A percentile compares a stretch with the other conserved stretches of the same genome.
phyloP scores from a whole-genome alignment of 139 green algal genomes.

The Bryopsis sp. region DNA sequence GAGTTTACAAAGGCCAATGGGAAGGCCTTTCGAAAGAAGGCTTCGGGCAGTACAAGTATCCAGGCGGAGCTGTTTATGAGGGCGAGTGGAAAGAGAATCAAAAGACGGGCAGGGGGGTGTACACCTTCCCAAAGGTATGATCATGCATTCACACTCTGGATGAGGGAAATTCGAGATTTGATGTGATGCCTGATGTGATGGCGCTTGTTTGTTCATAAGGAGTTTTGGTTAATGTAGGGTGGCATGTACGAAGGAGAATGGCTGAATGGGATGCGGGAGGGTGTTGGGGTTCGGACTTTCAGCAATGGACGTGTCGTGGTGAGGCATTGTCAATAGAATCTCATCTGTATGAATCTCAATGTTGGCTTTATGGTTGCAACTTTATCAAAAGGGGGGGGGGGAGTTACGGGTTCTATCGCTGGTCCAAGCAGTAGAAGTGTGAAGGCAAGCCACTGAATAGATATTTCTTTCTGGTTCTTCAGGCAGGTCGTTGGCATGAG shows the following conservation, averaged over 20 bases:
- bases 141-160: too few species aligned
- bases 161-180: not conserved
- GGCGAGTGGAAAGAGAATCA: conserved; percentile 68
- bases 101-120: conserved; percentile 69
- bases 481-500: conserved; percentile 51
- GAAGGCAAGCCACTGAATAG: not conserved
- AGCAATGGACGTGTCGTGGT: conserved; percentile 49
- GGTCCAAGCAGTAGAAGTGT: not conserved
- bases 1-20: conserved; percentile 70
- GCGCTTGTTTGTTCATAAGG: not conserved
- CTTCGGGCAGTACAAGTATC: conserved; percentile 51
- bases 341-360: not conserved
- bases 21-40: conserved; percentile 62
- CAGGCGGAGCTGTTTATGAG: conserved; percentile 60
- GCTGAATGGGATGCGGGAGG: conserved; percentile 45
- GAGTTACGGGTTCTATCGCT: not conserved
- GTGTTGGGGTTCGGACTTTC: conserved; percentile 59
- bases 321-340: not conserved
- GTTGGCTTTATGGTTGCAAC: not conserved
- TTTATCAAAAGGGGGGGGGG: not conserved
- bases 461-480: conserved; percentile 5
- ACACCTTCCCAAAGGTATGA: conserved; percentile 58
- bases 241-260: conserved; percentile 79
- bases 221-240: conserved; percentile 40
- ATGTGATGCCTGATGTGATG: not conserved